Evolutionary conservation across 306 rosid genomes (phyloP).

Genomic region (Gastrolobium villosum): DNA sequence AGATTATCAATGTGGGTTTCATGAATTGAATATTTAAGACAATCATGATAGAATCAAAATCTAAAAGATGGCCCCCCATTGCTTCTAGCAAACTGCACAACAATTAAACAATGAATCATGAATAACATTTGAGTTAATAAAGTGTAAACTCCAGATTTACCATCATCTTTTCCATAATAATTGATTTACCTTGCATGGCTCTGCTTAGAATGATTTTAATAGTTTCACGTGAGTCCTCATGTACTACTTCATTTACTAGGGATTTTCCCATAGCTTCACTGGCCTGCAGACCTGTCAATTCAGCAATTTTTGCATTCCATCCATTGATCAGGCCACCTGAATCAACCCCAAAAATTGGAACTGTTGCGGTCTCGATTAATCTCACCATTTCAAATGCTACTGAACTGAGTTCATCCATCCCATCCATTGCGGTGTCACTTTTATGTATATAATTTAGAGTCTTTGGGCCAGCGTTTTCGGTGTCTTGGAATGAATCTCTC

Average conservation of each 20-base stretch:
- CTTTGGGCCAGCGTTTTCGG: slow-evolving; percentile 53
- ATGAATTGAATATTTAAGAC: slow-evolving; percentile 31
- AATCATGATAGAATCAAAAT: slow-evolving; percentile 6
- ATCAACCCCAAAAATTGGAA: slow-evolving; percentile 87
- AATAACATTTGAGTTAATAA: slow-evolving; percentile 35
- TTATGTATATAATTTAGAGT: slow-evolving; percentile 36
- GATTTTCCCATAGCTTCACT: slow-evolving; percentile 77
- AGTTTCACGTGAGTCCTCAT: slow-evolving; percentile 61
- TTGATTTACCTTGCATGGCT: slow-evolving; percentile 75
- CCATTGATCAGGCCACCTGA: slow-evolving; percentile 76
- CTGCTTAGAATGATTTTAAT: slow-evolving; percentile 55
- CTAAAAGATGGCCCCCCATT: not conserved
- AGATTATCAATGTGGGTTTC: slow-evolving; percentile 2
- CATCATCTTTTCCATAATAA: not conserved
- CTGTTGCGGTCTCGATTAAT: slow-evolving; percentile 85
- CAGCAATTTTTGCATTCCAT: slow-evolving; percentile 81
- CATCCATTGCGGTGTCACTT: slow-evolving; percentile 49
- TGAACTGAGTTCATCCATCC: slow-evolving; percentile 70
- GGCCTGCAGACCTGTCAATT: slow-evolving; percentile 67
- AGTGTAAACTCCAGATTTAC: slow-evolving; percentile 11
- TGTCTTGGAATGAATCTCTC: slow-evolving; percentile 70
- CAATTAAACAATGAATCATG: slow-evolving; percentile 7
- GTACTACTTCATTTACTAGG: slow-evolving; percentile 68
- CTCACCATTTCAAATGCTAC: slow-evolving; percentile 88
- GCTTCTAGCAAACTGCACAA: slow-evolving; percentile 28